Evolutionary conservation across 106 monocot genomes (phyloP).

Genomic region (Platanthera zijinensis): DNA sequence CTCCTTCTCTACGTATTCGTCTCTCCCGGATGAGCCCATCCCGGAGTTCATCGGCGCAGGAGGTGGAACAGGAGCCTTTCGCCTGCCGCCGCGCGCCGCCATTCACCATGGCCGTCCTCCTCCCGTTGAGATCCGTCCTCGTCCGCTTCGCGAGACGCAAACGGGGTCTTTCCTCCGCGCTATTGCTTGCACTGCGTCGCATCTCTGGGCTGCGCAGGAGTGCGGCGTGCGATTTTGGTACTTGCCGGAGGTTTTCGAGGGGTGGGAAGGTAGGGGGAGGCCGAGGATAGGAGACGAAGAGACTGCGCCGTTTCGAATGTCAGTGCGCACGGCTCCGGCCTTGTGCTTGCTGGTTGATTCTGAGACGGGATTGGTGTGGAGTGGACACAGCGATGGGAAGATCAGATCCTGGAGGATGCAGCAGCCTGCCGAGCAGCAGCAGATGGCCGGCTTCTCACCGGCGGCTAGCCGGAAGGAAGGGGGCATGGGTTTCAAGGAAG

Average conservation of each 20-base stretch:
- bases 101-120: constrained; percentile 14
- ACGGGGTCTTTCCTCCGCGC: constrained; percentile 9
- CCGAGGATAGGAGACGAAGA: constrained; percentile 1
- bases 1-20: neutral
- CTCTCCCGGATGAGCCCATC: constrained; percentile 1
- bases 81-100: constrained; percentile 12
- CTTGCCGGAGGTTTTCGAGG: neutral
- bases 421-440: neutral
- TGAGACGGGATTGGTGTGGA: constrained; percentile 58
- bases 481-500: constrained; percentile 33
- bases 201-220: constrained; percentile 5
- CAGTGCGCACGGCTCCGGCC: constrained; percentile 28
- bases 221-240: constrained; percentile 5
- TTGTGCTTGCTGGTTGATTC: constrained; percentile 60
- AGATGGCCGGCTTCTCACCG: neutral
- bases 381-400: constrained; percentile 92
- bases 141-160: constrained; percentile 31
- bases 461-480: neutral
- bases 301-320: constrained; percentile 40
- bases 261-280: neutral
- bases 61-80: constrained; percentile 6
- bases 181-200: neutral
- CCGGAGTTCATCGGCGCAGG: constrained; percentile 19
- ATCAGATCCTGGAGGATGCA: constrained; percentile 74
- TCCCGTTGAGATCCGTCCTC: constrained; percentile 19